Evolutionary conservation across 2,329 filamentous ascomycete species (phyloP).

Genomic region (Lachnellula hyalina): DNA sequence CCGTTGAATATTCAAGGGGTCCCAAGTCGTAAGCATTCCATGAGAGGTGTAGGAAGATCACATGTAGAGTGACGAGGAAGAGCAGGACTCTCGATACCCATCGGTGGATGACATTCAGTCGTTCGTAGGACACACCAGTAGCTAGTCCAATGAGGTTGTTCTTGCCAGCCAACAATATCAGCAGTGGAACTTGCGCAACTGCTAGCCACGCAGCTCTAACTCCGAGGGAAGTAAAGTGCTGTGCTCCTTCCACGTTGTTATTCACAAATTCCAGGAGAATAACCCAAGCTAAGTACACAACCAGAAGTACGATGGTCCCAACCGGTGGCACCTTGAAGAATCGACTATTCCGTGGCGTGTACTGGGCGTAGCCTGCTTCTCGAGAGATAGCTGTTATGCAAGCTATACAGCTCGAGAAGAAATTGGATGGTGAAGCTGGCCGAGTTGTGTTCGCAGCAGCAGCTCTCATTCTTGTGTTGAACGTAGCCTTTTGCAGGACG

Average conservation of each 20-base stretch:
- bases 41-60: slow-evolving; percentile 20
- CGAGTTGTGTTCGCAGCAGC: slow-evolving; percentile 29
- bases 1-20: slow-evolving; percentile 23
- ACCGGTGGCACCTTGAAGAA: slow-evolving; percentile 27
- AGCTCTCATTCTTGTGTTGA: slow-evolving; percentile 30
- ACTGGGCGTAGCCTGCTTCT: slow-evolving; percentile 32
- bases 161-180: slow-evolving; percentile 58
- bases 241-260: slow-evolving; percentile 27
- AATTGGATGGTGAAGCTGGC: slow-evolving; percentile 30
- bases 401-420: slow-evolving; percentile 23
- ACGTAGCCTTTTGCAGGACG: slow-evolving; percentile 21
- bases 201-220: slow-evolving; percentile 64
- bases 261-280: slow-evolving; percentile 36
- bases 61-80: slow-evolving; percentile 47
- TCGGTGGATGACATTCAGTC: slow-evolving; percentile 67
- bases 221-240: slow-evolving; percentile 34
- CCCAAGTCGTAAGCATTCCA: slow-evolving; percentile 24
- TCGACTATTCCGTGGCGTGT: slow-evolving; percentile 19
- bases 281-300: slow-evolving; percentile 35
- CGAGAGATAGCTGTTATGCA: slow-evolving; percentile 31
- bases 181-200: slow-evolving; percentile 57
- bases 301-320: slow-evolving; percentile 33
- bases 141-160: slow-evolving; percentile 55
- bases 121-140: slow-evolving; percentile 60
- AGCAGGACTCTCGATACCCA: slow-evolving; percentile 67